Base-by-base conservation (phyloP, 768 basidiomycete species). In the Fomitopsis serialis region DNA sequence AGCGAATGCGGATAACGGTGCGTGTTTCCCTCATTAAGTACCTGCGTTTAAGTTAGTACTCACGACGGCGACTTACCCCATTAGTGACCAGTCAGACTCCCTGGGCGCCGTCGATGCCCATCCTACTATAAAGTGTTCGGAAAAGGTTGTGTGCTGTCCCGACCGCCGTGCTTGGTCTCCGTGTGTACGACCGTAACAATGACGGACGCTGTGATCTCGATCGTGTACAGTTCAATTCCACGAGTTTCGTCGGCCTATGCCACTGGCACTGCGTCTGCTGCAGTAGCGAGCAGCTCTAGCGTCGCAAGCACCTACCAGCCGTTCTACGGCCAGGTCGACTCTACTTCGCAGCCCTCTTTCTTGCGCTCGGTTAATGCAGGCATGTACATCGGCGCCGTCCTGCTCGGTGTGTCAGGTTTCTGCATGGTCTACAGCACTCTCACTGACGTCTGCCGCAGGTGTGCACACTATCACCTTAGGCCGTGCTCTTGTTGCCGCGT, bases 281-380 rank as follows among this genome's bases (percentile, higher is more conserved):
- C 42, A 42, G 22, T 42, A 23, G 5, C 42, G 8, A 42, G 6
- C 5, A 15, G 7, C 42, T 42, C 22, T 42, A 42, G 17, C 42
- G 5, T 15, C 42, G 22, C 42, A 6, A 42, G n/a, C 22, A 23
- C 42, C 8, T 37, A 11, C n/a, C 36, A 11, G 10, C 36, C 11
- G n/a, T 37, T 37, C n/a, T n/a, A 37, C 36, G 22, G 42, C 42
- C 42, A n/a, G n/a, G n/a, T 42, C 36, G 36, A 37, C 36, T n/a
- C 22, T 15, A n/a, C 5, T 42, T 5, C 15, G 6, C n/a, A n/a
- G n/a, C 6, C 5, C n/a, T 42, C n/a, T 42, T 42, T 42, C 42
- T 5, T 42, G 42, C 53, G 42, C 22, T 47, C 53, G 35, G 29
- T 54, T 45, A 54, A 54, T 42, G 53, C 53, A 13, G 53, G 22